phyloP scores from a whole-genome alignment of 306 rosid genomes.

The Gynostemma pentaphyllum region DNA sequence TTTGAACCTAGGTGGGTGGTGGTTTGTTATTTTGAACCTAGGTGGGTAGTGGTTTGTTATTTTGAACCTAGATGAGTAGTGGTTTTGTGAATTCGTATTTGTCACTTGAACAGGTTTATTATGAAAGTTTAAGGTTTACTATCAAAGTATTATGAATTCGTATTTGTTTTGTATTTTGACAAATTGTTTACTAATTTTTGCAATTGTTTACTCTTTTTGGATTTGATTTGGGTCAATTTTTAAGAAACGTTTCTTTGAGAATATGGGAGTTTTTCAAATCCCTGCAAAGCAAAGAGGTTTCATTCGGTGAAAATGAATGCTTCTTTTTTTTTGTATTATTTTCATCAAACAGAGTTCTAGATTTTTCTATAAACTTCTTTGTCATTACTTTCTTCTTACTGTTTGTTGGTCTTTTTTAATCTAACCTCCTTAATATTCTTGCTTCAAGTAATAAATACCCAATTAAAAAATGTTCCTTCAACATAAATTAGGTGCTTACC shows the following conservation, averaged over 20 bases:
- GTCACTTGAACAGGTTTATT: too few relatives aligned
- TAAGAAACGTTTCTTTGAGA: conserved; percentile 18
- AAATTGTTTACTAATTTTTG: too few relatives aligned
- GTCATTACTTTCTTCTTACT: conserved; percentile 41
- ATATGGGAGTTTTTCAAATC: conserved; percentile 35
- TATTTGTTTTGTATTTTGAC: too few relatives aligned
- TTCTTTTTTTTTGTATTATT: conserved; percentile 21
- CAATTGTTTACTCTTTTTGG: too few relatives aligned
- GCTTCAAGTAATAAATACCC: conserved; percentile 47
- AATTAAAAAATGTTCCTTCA: conserved; percentile 12
- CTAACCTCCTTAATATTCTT: conserved; percentile 38
- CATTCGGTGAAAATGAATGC: conserved; percentile 15
- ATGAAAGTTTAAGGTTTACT: too few relatives aligned
- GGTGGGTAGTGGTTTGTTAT: too few relatives aligned
- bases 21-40: too few relatives aligned
- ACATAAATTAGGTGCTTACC: too few relatives aligned
- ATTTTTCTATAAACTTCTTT: conserved; percentile 28
- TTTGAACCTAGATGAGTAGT: too few relatives aligned
- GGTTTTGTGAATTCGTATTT: too few relatives aligned
- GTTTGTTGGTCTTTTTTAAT: conserved; percentile 29
- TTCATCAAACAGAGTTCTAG: conserved; percentile 42
- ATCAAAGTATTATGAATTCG: too few relatives aligned
- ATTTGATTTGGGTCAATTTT: conserved; percentile 16
- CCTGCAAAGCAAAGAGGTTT: conserved; percentile 26
- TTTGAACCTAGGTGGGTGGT: too few relatives aligned